Evolutionary conservation across 257 asterid species (phyloP).

Genomic region (Solanum pinnatisectum): DNA sequence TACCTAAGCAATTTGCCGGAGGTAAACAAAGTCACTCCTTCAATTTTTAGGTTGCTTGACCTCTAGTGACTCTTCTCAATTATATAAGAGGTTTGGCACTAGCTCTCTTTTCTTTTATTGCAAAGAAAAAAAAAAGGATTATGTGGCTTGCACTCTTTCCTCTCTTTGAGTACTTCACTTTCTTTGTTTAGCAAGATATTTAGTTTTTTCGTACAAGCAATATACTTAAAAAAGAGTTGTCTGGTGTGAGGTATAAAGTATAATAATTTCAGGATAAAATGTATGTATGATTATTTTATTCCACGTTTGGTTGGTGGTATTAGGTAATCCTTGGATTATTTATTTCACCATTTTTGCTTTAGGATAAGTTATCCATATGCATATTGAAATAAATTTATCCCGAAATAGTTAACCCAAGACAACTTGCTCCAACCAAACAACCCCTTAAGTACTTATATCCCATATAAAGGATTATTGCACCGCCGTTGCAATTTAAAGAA

Average conservation of each 20-base stretch:
- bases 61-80: neutral
- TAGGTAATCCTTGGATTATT: no score
- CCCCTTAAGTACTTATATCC: neutral
- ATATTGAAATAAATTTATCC: no score
- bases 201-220: neutral
- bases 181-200: neutral
- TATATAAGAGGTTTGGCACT: neutral
- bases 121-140: neutral
- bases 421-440: neutral
- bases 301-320: neutral
- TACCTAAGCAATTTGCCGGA: no score
- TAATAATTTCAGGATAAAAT: no score
- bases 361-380: neutral
- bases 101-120: neutral
- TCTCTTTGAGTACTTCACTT: neutral
- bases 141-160: neutral
- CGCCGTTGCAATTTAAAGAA: neutral
- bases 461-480: neutral
- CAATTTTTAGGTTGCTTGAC: neutral
- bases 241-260: no score
- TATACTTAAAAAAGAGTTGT: neutral
- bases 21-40: neutral
- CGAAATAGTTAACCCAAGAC: no score
- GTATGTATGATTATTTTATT: no score
- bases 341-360: no score